phyloP scores from a whole-genome alignment of 768 basidiomycete species.

The Roridomyces roridus region DNA sequence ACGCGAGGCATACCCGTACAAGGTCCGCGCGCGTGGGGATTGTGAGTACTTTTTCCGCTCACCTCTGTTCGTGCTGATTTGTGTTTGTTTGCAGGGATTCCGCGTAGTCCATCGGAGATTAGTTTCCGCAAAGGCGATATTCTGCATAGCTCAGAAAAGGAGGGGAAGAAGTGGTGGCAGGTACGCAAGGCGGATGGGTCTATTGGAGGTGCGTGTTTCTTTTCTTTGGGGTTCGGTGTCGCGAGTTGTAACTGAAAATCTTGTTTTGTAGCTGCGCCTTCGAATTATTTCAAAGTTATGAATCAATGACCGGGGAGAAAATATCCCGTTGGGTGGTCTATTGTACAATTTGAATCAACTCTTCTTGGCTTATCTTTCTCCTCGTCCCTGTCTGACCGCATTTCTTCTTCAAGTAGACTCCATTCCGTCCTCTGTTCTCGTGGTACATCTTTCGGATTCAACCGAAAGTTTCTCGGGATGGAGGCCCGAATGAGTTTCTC shows the following conservation, averaged over 20 bases:
- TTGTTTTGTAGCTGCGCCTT: constrained; percentile 18
- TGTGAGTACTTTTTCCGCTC: constrained; percentile 24
- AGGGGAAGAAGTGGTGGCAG: constrained; percentile 70
- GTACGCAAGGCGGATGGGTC: constrained; percentile 63
- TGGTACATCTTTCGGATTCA: too few species aligned
- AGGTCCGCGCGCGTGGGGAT: constrained; percentile 16
- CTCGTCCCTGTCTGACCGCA: too few species aligned
- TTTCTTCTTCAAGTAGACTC: too few species aligned
- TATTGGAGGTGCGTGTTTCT: constrained; percentile 56
- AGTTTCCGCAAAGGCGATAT: constrained; percentile 77
- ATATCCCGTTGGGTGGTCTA: too few species aligned
- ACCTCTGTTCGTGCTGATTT: constrained; percentile 46
- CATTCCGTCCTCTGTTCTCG: too few species aligned
- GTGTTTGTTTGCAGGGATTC: constrained; percentile 39
- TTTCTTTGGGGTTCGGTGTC: background rate
- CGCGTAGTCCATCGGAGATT: constrained; percentile 73
- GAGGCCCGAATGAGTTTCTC: too few species aligned
- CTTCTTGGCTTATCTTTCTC: too few species aligned
- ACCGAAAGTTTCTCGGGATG: too few species aligned
- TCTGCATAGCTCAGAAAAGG: constrained; percentile 71
- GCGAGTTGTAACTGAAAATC: background rate
- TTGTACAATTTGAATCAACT: too few species aligned
- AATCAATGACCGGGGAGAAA: too few species aligned
- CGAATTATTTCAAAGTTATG: constrained; percentile 23
- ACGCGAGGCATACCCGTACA: constrained; percentile 11